Evolutionary conservation across 768 basidiomycete genomes (phyloP), one percentile per base, ranked within the genome.

Genomic region (Dioszegia aurantiaca): DNA sequence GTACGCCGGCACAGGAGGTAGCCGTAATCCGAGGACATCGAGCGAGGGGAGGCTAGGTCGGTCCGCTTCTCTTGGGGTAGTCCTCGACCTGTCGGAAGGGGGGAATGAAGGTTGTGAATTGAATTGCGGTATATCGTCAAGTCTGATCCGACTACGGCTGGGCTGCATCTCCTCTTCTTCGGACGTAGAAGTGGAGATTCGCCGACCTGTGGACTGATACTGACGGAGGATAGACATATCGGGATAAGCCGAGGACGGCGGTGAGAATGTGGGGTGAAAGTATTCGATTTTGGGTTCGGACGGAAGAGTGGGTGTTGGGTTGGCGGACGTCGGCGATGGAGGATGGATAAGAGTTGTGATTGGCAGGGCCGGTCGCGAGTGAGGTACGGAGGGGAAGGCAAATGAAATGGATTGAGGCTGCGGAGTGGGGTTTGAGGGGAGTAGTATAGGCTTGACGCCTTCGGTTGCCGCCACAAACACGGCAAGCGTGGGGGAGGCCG

Each of bases 141-240:
- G 16, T 44, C 51, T 47, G 30, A 64, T 69, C 27, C 65, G 36
- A 21, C 55, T 62, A 24, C 69, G 40, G 1, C 60, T 62, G 2
- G 71, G 71, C 41, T 67, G 67, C 4, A 66, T 58, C 31, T 66
- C 71, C 12, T 73, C 71, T 52, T 73, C 71, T 53, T 73, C 71
- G 4, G 71, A 70, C 5, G 66, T 65, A 3, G 71, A 66, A 0
- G 68, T 62, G 4, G 71, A 73, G 21, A 73, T 73, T 16, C 71
- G 46, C 37, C 71, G 57, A 30, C 71, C 71, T 26, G 56, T 61
- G 19, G 54, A 46, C 24, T 65, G 66, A 52, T 60, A 70, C 33
- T 62, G 62, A 16, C 59, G 51, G 9, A 37, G 23, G 17, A 49
- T 16, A 17, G 48, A 49, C 30, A 36, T 33, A 19, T 49, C 48